phyloP scores from a whole-genome alignment of 1,284 basidiomycete genomes.

The Coriolopsis trogii region DNA sequence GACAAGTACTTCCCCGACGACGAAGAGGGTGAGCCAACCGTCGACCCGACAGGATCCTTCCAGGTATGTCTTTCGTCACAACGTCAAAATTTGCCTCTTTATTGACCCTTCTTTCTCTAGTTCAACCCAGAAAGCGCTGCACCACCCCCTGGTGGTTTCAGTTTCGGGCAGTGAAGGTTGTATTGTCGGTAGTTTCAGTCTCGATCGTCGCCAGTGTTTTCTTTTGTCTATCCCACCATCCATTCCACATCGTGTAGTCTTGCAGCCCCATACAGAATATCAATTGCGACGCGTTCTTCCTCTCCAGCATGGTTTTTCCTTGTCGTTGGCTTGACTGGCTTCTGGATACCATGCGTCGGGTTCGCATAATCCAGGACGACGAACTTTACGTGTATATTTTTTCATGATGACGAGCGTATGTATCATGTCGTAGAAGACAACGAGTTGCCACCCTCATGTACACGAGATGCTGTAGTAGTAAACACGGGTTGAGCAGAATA shows the following conservation, averaged over 20 bases:
- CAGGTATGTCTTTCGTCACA: slow-evolving; percentile 62
- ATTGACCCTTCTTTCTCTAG: slow-evolving; percentile 38
- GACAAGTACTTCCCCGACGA: slow-evolving; percentile 94
- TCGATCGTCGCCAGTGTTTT: slow-evolving; percentile 6
- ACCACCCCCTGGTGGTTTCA: slow-evolving; percentile 94
- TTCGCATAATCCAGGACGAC: no score
- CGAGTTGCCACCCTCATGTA: no score
- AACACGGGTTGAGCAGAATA: no score
- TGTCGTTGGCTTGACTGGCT: slow-evolving; percentile 12
- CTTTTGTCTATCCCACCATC: slow-evolving; percentile 11
- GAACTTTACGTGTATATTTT: slow-evolving; percentile 20
- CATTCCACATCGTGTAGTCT: slow-evolving; percentile 23
- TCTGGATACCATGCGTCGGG: slow-evolving; percentile 5
- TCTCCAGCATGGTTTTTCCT: not conserved
- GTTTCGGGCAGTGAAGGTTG: slow-evolving; percentile 61
- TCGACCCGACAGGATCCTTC: slow-evolving; percentile 90
- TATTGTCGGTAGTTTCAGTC: slow-evolving; percentile 11
- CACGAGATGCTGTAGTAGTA: no score
- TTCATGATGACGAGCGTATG: slow-evolving; percentile 10
- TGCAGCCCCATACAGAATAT: slow-evolving; percentile 26
- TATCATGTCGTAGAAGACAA: slow-evolving; percentile 8
- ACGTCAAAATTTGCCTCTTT: not conserved
- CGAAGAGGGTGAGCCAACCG: slow-evolving; percentile 80
- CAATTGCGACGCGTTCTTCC: slow-evolving; percentile 11
- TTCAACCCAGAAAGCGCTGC: slow-evolving; percentile 83